A percentile compares a stretch with the other conserved stretches of the same genome.
phyloP scores from a whole-genome alignment of 768 basidiomycete species.

The Podaxis rugospora region DNA sequence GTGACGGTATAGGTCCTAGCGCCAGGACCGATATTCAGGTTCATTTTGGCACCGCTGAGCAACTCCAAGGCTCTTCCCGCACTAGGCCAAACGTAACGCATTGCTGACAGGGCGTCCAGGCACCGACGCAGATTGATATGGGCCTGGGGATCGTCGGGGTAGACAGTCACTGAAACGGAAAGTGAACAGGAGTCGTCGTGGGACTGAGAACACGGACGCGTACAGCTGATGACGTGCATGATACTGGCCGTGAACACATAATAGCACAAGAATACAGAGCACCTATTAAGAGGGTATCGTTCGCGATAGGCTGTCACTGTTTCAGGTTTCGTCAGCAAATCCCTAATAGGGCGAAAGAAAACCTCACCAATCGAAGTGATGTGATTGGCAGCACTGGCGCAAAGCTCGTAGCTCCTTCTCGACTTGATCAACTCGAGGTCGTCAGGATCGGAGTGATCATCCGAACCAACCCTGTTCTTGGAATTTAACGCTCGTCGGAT shows the following conservation, averaged over 20 bases:
- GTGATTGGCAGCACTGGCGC: constrained; percentile 74
- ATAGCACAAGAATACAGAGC: constrained; percentile 70
- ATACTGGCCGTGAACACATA: constrained; percentile 78
- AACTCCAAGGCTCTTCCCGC: constrained; percentile 73
- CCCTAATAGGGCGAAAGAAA: background rate
- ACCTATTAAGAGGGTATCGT: constrained; percentile 54
- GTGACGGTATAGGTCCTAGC: constrained; percentile 15
- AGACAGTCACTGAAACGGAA: constrained; percentile 46
- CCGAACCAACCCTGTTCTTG: constrained; percentile 36
- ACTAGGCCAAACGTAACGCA: constrained; percentile 73
- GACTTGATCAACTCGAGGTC: constrained; percentile 55
- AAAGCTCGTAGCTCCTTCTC: constrained; percentile 67
- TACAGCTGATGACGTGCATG: constrained; percentile 73
- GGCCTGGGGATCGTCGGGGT: constrained; percentile 68
- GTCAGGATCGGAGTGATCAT: constrained; percentile 42
- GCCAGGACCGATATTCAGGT: constrained; percentile 19
- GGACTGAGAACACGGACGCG: constrained; percentile 23
- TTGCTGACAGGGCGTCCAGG: constrained; percentile 59
- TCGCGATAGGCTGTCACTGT: constrained; percentile 58
- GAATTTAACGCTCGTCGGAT: constrained; percentile 33
- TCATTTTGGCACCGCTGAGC: constrained; percentile 57
- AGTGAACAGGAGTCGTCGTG: background rate
- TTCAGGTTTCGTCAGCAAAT: constrained; percentile 2
- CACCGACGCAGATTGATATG: constrained; percentile 58
- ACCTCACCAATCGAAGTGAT: constrained; percentile 63